Evolutionary conservation across 768 basidiomycete genomes (phyloP), one percentile per base, ranked within the genome.

Genomic region (Suillus paluster): DNA sequence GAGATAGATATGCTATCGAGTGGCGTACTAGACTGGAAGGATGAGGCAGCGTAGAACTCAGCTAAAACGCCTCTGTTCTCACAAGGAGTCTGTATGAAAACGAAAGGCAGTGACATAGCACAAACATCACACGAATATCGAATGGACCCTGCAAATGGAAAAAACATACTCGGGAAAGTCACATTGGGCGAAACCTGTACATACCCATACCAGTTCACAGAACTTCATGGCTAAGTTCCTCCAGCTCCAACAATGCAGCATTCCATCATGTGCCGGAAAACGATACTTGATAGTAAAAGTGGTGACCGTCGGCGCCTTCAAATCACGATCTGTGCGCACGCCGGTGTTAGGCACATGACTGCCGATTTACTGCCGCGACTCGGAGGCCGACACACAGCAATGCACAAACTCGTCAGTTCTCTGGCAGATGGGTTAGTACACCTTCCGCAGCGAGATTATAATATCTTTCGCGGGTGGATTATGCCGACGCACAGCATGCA

Each of bases 131-230:
- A 25, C 17, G 23, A 27, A 30, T n/a, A 17, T 5, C 15, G 15
- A 54, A 38, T 39, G 10, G 54, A 55, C 54, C 54, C 54, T 38
- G 53, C 36, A 38, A 55, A 36, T 25, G 53, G 44, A 39, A 25
- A 55, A 25, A 55, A 55, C 36, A 54, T 9, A 38, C 21, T n/a
- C 12, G 21, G 17, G 23, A 15, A 25, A 5, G 38, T 38, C 23
- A 39, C 9, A 45, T 45, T 5, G 23, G 54, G 23, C 54, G 54
- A 55, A 55, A 55, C 54, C 34, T 23, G 21, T 54, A 54, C 34
- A 36, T 17, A 23, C 34, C 21, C 38, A 36, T 50, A 17, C 11
- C 12, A 11, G 11, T 50, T 50, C 49, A 50, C 49, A 50, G 49
- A 50, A 50, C 34, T 10, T 54, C 53, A 23, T 23, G 21, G 53